Evolutionary conservation across 2,329 filamentous ascomycete species (phyloP).

Genomic region (Pseudogymnoascus pannorum): DNA sequence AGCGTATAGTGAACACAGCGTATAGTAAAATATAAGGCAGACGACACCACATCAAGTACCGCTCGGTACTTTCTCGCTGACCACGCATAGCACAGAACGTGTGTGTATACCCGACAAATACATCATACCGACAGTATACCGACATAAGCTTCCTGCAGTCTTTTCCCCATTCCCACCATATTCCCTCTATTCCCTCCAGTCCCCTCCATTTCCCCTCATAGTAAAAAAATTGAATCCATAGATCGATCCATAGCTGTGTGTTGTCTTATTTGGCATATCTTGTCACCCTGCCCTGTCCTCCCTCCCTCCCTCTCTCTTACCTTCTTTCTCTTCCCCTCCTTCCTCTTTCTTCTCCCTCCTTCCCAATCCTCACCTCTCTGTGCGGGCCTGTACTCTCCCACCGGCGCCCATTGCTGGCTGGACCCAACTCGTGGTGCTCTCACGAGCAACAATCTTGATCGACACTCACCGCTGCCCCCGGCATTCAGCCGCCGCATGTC

Average conservation of each 20-base stretch:
- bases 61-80: neutral
- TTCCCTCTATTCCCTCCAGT: neutral
- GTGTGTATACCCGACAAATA: neutral
- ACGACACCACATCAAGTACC: neutral
- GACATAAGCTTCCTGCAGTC: conserved; percentile 1
- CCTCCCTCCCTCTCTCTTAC: neutral
- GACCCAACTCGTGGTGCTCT: neutral
- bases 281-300: neutral
- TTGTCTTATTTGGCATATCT: conserved; percentile 3
- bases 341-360: neutral
- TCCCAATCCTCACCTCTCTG: neutral
- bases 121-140: conserved; percentile 2
- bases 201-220: neutral
- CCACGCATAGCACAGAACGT: neutral
- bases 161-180: neutral
- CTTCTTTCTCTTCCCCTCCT: neutral
- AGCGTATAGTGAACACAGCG: neutral
- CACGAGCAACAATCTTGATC: neutral
- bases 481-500: neutral
- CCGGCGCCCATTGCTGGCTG: neutral
- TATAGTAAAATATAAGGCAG: neutral
- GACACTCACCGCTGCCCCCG: neutral
- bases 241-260: neutral
- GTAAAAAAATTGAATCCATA: neutral
- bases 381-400: neutral